phyloP scores from a whole-genome alignment of 1,284 basidiomycete genomes.

The Fistulinella cinereoalba region DNA sequence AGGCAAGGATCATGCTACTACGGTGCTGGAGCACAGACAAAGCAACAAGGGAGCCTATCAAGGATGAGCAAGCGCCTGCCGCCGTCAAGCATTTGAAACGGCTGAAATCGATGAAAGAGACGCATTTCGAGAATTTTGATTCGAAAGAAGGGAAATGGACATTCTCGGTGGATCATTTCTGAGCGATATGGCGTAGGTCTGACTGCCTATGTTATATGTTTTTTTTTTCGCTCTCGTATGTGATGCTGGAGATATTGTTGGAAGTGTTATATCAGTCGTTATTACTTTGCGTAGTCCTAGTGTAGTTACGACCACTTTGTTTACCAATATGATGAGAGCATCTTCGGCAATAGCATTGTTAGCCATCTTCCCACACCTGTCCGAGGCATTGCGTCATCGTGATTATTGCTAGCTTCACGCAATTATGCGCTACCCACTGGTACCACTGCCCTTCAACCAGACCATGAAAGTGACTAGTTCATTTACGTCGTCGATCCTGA shows the following conservation, averaged over 20 bases:
- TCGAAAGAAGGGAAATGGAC: constrained; percentile 85
- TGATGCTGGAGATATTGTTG: not conserved
- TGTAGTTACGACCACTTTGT: constrained; percentile 8
- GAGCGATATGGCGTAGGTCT: constrained; percentile 11
- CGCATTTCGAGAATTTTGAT: constrained; percentile 83
- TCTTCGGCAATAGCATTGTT: too few relatives aligned
- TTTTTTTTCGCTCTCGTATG: not conserved
- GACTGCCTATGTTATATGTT: not conserved
- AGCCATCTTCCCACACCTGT: too few relatives aligned
- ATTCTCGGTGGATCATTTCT: constrained; percentile 94
- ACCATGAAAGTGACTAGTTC: constrained; percentile 23
- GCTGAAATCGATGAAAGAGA: constrained; percentile 82
- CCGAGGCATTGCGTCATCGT: too few relatives aligned
- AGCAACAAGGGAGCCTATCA: constrained; percentile 87
- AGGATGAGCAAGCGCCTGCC: constrained; percentile 73
- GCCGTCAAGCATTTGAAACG: constrained; percentile 80
- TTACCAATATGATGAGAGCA: too few relatives aligned
- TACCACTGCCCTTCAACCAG: not conserved
- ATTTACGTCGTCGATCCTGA: not conserved
- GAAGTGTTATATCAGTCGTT: constrained; percentile 2
- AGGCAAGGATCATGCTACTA: constrained; percentile 76
- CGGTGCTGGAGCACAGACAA: constrained; percentile 91
- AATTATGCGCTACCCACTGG: too few relatives aligned
- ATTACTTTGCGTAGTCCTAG: too few relatives aligned
- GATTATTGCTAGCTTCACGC: too few relatives aligned